A percentile compares a stretch with the other conserved stretches of the same genome.
Evolutionary conservation across 305 asterid species (phyloP).

Genomic region (Fraxinus platypoda): DNA sequence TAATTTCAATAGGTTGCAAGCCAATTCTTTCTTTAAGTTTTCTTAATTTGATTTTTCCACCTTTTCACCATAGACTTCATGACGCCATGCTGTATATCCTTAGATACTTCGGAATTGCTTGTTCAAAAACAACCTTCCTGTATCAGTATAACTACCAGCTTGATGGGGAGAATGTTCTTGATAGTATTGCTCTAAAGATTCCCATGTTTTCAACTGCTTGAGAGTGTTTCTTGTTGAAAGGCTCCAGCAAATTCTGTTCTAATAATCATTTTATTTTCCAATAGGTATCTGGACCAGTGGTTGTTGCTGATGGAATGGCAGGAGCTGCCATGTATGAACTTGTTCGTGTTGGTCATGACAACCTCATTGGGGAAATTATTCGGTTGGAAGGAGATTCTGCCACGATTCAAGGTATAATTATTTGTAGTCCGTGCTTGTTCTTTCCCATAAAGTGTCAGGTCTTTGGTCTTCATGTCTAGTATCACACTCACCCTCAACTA

Average conservation of each 20-base stretch:
- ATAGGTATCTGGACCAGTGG: constrained; percentile 97
- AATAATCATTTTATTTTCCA: not conserved
- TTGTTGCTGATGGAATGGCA: constrained; percentile 96
- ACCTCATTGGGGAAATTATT: constrained; percentile 93
- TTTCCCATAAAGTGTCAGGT: not conserved
- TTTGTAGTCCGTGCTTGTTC: not conserved
- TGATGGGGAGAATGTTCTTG: not conserved
- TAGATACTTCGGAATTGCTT: not conserved
- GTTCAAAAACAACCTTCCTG: not conserved
- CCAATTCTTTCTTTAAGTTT: not conserved
- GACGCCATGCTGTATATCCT: not conserved
- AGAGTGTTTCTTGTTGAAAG: not conserved
- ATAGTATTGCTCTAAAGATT: not conserved
- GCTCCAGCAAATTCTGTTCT: not conserved
- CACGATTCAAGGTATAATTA: constrained; percentile 77
- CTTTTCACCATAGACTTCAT: not conserved
- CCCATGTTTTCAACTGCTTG: not conserved
- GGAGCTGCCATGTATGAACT: constrained; percentile 99
- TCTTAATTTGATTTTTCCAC: not conserved
- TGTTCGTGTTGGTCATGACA: constrained; percentile 96
- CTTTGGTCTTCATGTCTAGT: constrained; percentile 9
- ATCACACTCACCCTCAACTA: not conserved
- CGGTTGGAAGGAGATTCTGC: constrained; percentile 98
- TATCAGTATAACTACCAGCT: not conserved
- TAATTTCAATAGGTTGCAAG: not conserved